Evolutionary conservation across 257 asterid species (phyloP).

Genomic region (Eustoma russellianum): DNA sequence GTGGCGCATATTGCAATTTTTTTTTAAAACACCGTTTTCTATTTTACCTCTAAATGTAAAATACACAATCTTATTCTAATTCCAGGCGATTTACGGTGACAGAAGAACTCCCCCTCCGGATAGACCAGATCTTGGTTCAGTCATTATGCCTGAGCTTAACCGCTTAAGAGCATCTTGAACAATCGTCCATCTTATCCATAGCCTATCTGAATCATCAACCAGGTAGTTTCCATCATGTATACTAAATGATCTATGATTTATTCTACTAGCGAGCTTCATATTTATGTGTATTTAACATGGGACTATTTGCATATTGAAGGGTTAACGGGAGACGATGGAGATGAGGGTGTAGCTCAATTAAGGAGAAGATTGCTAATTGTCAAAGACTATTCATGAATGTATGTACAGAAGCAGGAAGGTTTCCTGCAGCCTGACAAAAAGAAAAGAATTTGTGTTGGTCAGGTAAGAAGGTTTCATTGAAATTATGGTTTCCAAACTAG

Average conservation of each 20-base stretch:
- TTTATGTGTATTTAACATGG: neutral
- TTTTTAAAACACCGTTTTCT: no score
- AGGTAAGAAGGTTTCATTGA: neutral
- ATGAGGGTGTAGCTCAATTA: neutral
- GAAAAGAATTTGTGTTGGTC: neutral
- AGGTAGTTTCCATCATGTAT: neutral
- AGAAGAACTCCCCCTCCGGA: no score
- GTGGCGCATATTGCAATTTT: no score
- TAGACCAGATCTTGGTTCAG: conserved; percentile 58
- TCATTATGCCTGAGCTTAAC: conserved; percentile 52
- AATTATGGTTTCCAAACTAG: neutral
- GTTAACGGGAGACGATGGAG: neutral
- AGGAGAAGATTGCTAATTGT: neutral
- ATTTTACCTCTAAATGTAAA: no score
- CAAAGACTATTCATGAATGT: no score
- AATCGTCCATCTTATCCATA: neutral
- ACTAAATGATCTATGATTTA: neutral
- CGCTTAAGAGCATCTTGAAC: conserved; percentile 21
- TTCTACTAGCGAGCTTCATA: neutral
- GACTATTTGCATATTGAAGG: neutral
- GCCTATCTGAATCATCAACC: neutral
- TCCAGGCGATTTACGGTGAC: no score
- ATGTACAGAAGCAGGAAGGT: neutral
- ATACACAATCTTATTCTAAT: no score
- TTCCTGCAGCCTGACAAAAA: neutral